These are phyloP conservation scores for Paraphaeosphaeria minitans DNA, from an alignment of 2,329 filamentous ascomycete species.

Conservation along the genomic window DNA sequence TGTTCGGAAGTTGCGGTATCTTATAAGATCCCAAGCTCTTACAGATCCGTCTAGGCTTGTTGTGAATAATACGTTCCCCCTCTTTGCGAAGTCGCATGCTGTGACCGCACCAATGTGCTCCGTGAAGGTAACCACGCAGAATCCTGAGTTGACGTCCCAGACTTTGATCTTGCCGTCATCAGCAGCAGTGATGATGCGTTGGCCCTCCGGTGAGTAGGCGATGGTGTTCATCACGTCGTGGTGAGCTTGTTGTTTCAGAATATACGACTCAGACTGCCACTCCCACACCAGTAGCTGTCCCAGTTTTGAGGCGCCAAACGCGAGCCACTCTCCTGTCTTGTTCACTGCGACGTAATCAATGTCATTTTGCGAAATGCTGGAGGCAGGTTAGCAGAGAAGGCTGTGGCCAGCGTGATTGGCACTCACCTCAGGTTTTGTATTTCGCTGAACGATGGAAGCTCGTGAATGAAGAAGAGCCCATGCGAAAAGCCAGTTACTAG, in stretches of 20 bases:
- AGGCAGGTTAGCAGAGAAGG: constrained; percentile 22
- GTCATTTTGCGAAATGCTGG: constrained; percentile 93
- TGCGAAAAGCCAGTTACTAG: constrained; percentile 97
- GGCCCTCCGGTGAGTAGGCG: constrained; percentile 90
- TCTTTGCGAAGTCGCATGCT: constrained; percentile 91
- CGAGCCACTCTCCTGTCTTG: constrained; percentile 92
- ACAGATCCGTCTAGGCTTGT: constrained; percentile 93
- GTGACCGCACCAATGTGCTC: constrained; percentile 96
- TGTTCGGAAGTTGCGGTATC: constrained; percentile 95
- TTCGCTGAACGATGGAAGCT: constrained; percentile 93
- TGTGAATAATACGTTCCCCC: constrained; percentile 94
- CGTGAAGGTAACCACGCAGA: constrained; percentile 97
- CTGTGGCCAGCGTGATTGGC: not conserved
- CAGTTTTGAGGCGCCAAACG: constrained; percentile 92
- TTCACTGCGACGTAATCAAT: constrained; percentile 96
- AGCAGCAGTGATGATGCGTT: constrained; percentile 88
- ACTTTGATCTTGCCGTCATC: constrained; percentile 99
- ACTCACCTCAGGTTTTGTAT: constrained; percentile 76
- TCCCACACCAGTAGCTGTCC: constrained; percentile 99
- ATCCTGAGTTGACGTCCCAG: constrained; percentile 95
- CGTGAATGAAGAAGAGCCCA: constrained; percentile 90
- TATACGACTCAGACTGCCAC: constrained; percentile 99
- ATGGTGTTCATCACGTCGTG: constrained; percentile 95
- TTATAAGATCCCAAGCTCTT: constrained; percentile 92
- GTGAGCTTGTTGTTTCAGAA: constrained; percentile 96